Base-by-base conservation (phyloP, 2,329 filamentous ascomycete genomes). In the Domatiomyces globalis region DNA sequence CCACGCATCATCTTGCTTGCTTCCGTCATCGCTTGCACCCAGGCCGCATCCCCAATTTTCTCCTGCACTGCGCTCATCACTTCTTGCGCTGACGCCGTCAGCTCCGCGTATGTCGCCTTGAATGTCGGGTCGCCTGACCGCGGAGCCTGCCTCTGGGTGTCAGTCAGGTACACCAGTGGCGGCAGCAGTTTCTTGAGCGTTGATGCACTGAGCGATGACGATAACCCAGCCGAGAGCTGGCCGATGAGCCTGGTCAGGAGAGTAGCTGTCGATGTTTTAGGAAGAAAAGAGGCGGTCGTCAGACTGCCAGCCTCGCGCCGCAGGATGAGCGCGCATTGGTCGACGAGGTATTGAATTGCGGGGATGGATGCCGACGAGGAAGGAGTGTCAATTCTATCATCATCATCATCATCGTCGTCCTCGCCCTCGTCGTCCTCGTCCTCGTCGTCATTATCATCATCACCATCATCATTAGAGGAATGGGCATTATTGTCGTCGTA, bases 31-130 rank as follows among this genome's bases (percentile, higher is more conserved):
- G 83, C 76, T 50, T 76, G 74, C n/a, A 89, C 81, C 69, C 89
- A 98, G 55, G 79, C 80, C 1, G 81, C 78, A 1, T 84, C 87
- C 43, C 90, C 92, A 49, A 95, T 74, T 63, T 85, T 88, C 71
- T 83, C 84, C 71, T 95, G 88, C 53, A 98, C 65, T n/a, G 77
- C 70, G 56, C 87, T 84, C 72, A 96, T 81, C 9, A 89, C 73
- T 60, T 90, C 84, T 58, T 84, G 79, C 4, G 85, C 84, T 52
- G 83, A 81, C 43, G 78, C 75, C 59, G 84, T 80, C 33, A 98
- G 72, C 0, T 73, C 73, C 56, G 87, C 84, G 66, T 89, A 84
- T 18, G 75, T 77, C 5, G 76, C 72, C 58, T 77, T 79, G 72
- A 89, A 90, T 0, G 71, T 65, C 51, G 83, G 79, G 60, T 90